Base-by-base conservation (phyloP, 768 basidiomycete species). In the Tylopilus intermedius region DNA sequence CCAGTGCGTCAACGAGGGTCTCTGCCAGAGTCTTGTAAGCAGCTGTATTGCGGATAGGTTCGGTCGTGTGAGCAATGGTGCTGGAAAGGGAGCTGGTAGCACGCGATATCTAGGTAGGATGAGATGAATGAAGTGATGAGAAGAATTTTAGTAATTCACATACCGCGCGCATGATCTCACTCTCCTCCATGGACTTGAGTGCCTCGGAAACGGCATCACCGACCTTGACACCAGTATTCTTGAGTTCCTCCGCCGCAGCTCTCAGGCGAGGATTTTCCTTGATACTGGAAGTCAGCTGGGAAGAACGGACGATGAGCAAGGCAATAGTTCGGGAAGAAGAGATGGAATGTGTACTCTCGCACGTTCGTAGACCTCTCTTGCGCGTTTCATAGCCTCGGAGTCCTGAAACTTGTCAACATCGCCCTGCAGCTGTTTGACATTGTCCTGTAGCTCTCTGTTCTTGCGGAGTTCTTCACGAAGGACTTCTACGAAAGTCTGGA, bases 381-480 rank as follows among this genome's bases (percentile, higher is more conserved):
- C 94, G 62, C 79, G 80, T 74, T 90, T 92, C 92, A 99, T 86
- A 13, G 94, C 88, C 66, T 95, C 93, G 49, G 91, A 93, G 68
- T 97, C 96, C 76, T 97, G 94, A 45, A 97, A 72, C 73, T 96
- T 96, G 73, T 92, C 90, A 35, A 96, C 95, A 69, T 98, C 94
- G 57, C 96, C 96, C 72, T 95, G 92, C 15, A 99, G 78, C 72
- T 96, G 92, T 74, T 94, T 94, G 45, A 97, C 88, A 71, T 95
- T 95, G 32, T 98, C 94, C 73, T 95, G 92, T 46, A 96, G 77
- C 68, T 95, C 94, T 58, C 93, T 75, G 66, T 91, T 95, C 78
- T 97, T 98, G 67, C 82, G 78, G 42, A 99, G 72, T 72, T 99
- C 96, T 49, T 96, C 94, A 60, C 80, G 83, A 42, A 99, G 75